A percentile compares a stretch with the other conserved stretches of the same genome.
Evolutionary conservation across 139 green algal genomes (phyloP).

Genomic region (Asterochloris sp.): DNA sequence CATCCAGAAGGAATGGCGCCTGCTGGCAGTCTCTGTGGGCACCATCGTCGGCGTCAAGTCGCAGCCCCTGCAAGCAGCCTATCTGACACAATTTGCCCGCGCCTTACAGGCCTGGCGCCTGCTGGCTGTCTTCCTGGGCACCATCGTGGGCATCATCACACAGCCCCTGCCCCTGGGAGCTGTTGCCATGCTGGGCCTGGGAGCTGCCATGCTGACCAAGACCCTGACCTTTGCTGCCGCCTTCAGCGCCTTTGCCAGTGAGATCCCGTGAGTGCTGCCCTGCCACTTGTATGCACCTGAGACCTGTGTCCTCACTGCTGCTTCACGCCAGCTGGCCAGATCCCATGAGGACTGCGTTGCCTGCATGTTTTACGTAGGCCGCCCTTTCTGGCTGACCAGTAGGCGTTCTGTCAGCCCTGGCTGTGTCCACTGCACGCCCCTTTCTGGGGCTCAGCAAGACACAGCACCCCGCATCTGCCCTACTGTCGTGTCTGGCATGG

Average conservation of each 20-base stretch:
- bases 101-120: slow-evolving; percentile 78
- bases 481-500: not conserved
- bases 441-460: too few relatives aligned
- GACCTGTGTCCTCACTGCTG: too few relatives aligned
- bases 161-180: slow-evolving; percentile 93
- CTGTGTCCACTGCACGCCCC: too few relatives aligned
- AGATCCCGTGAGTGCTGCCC: slow-evolving; percentile 82
- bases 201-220: slow-evolving; percentile 89
- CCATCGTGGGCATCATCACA: slow-evolving; percentile 95
- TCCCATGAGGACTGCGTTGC: too few relatives aligned
- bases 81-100: too few relatives aligned
- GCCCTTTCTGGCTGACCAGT: too few relatives aligned
- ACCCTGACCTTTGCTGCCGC: slow-evolving; percentile 93
- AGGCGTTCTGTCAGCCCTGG: too few relatives aligned
- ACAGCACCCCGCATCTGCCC: too few relatives aligned
- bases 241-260: slow-evolving; percentile 93
- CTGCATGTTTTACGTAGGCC: too few relatives aligned
- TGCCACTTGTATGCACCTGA: too few relatives aligned
- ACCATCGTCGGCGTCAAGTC: slow-evolving; percentile 94
- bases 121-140: slow-evolving; percentile 89
- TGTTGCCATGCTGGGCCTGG: slow-evolving; percentile 95
- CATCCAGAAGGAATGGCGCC: slow-evolving; percentile 67
- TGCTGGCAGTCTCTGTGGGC: slow-evolving; percentile 89
- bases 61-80: slow-evolving; percentile 62
- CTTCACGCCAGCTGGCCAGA: too few relatives aligned